Base-by-base conservation (phyloP, 257 asterid genomes). In the Solanum etuberosum region DNA sequence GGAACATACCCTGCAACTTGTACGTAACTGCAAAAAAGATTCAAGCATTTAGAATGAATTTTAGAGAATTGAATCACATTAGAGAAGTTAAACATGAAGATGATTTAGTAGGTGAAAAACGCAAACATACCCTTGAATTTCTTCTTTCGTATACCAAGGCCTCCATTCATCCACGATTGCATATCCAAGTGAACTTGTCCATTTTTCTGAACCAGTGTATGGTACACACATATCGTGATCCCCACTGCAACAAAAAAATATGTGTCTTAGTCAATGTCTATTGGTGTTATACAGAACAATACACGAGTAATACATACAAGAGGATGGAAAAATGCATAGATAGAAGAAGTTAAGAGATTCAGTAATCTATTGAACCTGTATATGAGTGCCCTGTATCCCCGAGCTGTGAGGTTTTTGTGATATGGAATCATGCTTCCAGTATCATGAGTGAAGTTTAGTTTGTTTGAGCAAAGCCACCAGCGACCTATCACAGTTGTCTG, bases 221-320 rank as follows among this genome's bases (percentile, higher is more conserved):
- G 99, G 99, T 27, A 97, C 98, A 88, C 99, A 97, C 98, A 97
- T 93, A 90, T 95, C 99, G 89, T 97, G 99, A 91, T 97, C 99
- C 38, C 99, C 98, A 31, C 98, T 97, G 97, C 85, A 35, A 89
- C 8, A 71, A 78, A 73, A 43, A 63, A 51, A 21, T 59, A 59
- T 65, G 72, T 65, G 73, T 27, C 35, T 12, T 67, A 67, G 73
- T 65, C 77, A 16, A 34, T 8, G 3, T 34, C 6, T 72, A 35
- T 35, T 6, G 7, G n/a, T 40, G 21, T 27, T 15, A 35, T 40
- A 42, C 63, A 77, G 16, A 40, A 74, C 5, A 37, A 76, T 13
- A 38, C 21, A 43, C 38, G 40, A 80, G 65, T 16, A 42, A 78
- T 27, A 7, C 12, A 38, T 38, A 8, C 14, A 42, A 31, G 5